These are phyloP conservation scores for Ustilago esculenta DNA, from an alignment of 1,284 basidiomycete genomes.

Conservation along the genomic window DNA sequence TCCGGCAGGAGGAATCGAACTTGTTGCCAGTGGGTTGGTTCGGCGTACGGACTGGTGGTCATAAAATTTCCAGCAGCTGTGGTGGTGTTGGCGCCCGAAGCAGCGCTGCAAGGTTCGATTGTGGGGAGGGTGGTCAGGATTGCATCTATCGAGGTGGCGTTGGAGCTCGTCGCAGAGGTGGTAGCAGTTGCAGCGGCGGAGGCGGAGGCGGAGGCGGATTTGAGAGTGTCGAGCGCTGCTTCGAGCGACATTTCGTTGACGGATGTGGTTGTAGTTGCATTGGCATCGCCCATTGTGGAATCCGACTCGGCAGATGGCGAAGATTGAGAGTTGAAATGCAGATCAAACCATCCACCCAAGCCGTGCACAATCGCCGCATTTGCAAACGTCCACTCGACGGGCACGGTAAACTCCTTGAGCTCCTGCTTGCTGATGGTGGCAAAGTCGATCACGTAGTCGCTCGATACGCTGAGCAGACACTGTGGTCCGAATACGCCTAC, in stretches of 20 bases:
- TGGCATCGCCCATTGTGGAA: constrained; percentile 1
- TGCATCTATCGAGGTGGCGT: constrained; percentile 5
- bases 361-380: constrained; percentile 57
- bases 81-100: not conserved
- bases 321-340: constrained; percentile 55
- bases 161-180: not conserved
- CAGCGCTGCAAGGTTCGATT: constrained; percentile 15
- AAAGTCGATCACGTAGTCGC: constrained; percentile 61
- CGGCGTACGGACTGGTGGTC: constrained; percentile 61
- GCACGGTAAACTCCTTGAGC: constrained; percentile 57
- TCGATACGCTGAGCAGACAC: constrained; percentile 51
- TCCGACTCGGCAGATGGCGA: not conserved
- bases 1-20: constrained; percentile 60
- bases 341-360: constrained; percentile 63
- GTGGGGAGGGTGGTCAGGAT: constrained; percentile 28
- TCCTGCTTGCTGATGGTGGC: constrained; percentile 47
- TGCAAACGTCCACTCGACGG: constrained; percentile 51
- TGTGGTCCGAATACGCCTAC: constrained; percentile 58
- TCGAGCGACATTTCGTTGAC: constrained; percentile 14
- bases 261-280: constrained; percentile 17
- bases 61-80: constrained; percentile 39
- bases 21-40: constrained; percentile 66
- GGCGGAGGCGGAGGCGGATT: constrained; percentile 14
- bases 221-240: constrained; percentile 12
- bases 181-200: not conserved